Evolutionary conservation across 2,329 filamentous ascomycete genomes (phyloP).

Genomic region (Nannizziopsis arthrosporioides): DNA sequence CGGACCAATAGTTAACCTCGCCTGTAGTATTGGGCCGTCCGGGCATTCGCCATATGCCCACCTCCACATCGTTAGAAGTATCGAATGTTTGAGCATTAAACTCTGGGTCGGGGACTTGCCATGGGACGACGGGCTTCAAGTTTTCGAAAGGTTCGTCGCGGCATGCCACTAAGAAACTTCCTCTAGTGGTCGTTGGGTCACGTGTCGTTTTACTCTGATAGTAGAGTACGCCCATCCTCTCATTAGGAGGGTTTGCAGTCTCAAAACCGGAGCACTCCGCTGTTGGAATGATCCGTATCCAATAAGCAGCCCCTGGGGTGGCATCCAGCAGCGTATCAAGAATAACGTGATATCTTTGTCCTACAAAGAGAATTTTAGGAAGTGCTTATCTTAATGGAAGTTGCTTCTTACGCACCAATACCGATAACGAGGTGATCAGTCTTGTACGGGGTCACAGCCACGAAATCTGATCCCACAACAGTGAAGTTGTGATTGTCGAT

Average conservation of each 20-base stretch:
- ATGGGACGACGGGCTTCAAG: conserved; percentile 12
- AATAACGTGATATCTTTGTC: conserved; percentile 32
- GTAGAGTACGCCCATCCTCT: conserved; percentile 42
- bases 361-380: conserved; percentile 11
- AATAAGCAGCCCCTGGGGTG: conserved; percentile 22
- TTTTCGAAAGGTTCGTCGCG: conserved; percentile 19
- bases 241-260: conserved; percentile 29
- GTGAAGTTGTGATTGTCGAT: conserved; percentile 44
- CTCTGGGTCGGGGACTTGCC: conserved; percentile 13
- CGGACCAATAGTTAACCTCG: conserved; percentile 10
- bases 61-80: conserved; percentile 7
- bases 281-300: conserved; percentile 38
- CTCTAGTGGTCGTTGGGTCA: conserved; percentile 17
- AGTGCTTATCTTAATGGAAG: not conserved
- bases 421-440: conserved; percentile 37
- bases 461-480: conserved; percentile 48
- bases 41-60: conserved; percentile 9
- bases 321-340: conserved; percentile 16
- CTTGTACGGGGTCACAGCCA: conserved; percentile 46
- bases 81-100: conserved; percentile 3
- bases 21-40: not conserved
- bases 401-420: conserved; percentile 28
- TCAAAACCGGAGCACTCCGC: conserved; percentile 26
- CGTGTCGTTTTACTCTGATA: conserved; percentile 20
- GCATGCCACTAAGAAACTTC: conserved; percentile 17